phyloP scores from a whole-genome alignment of 2,329 filamentous ascomycete species.

The Triangularia verruculosa region DNA sequence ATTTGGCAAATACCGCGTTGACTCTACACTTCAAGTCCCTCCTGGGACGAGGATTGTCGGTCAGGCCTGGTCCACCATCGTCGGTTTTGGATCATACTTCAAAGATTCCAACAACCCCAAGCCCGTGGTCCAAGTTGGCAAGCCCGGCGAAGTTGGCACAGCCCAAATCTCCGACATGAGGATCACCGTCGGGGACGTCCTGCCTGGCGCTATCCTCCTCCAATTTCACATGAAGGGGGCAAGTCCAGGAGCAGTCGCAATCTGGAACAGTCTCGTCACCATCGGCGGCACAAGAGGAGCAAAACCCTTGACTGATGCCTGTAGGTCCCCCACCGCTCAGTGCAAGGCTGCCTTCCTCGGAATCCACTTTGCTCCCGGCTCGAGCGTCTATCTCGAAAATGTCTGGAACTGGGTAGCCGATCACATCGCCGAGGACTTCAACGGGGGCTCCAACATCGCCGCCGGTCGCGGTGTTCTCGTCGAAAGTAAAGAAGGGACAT shows the following conservation, averaged over 20 bases:
- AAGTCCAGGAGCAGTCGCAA: no score
- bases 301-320: slow-evolving; percentile 39
- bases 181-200: slow-evolving; percentile 57
- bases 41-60: slow-evolving; percentile 51
- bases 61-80: slow-evolving; percentile 52
- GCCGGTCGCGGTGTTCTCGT: slow-evolving; percentile 48
- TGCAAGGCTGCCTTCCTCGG: slow-evolving; percentile 49
- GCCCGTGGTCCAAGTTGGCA: slow-evolving; percentile 53
- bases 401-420: slow-evolving; percentile 52
- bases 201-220: slow-evolving; percentile 61
- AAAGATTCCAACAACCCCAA: slow-evolving; percentile 41
- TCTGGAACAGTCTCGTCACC: slow-evolving; percentile 46
- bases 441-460: slow-evolving; percentile 45
- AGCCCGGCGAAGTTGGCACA: slow-evolving; percentile 38
- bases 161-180: slow-evolving; percentile 65
- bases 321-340: slow-evolving; percentile 30
- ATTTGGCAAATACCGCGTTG: slow-evolving; percentile 53
- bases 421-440: slow-evolving; percentile 46
- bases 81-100: slow-evolving; percentile 47
- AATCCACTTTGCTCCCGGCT: slow-evolving; percentile 45
- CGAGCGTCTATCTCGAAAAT: slow-evolving; percentile 53
- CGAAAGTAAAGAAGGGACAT: slow-evolving; percentile 45
- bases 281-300: slow-evolving; percentile 45
- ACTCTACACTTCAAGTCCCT: slow-evolving; percentile 49
- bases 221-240: slow-evolving; percentile 39